Evolutionary conservation across 1,139 yeast species (phyloP), one percentile per base, ranked within the genome.

Genomic region (Suhomyces guaymorum): DNA sequence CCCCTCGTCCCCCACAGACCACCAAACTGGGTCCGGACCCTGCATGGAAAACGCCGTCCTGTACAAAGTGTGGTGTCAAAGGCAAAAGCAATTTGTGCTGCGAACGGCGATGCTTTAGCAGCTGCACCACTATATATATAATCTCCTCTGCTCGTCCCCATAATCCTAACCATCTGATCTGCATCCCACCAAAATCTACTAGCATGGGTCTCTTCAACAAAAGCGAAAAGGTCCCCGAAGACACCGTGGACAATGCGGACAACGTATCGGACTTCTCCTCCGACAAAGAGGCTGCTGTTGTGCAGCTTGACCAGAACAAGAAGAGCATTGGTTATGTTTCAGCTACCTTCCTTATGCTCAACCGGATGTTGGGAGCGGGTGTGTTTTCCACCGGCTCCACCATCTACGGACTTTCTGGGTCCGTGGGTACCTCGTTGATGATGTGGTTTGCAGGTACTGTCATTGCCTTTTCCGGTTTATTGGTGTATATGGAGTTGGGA

Each of bases 321-420:
- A 76, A 76, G 54, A 73, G 72, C 39, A 70, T 83, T 35, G 90
- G 92, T n/a, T 57, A 75, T 23, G 40, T 76, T n/a, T 80, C 88
- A 3, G 85, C 88, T 31, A 70, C 80, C 17, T 81, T 81, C 51
- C 65, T 86, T 35, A 80, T 84, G 57, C 70, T 85, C 51, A 86
- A 86, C 57, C 71, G 95, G 57, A 85, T 85, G 81, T 72, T 87
- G 47, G 96, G 96, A 46, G 86, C 95, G 7, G 96, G 95, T 56
- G 84, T 87, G 34, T 87, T 87, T 57, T 81, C 92, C 26, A 83
- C 90, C 4, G 88, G 94, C 4, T 79, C 92, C n/a, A 79, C 87
- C 13, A 84, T 87, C 42, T 83, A 73, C 50, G 55, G 66, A 3
- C 66, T 81, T 41, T 73, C 82, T 18, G 94, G 95, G 4, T 81